Evolutionary conservation across 805 yeast species (phyloP).

Genomic region (Metschnikowia borealis): DNA sequence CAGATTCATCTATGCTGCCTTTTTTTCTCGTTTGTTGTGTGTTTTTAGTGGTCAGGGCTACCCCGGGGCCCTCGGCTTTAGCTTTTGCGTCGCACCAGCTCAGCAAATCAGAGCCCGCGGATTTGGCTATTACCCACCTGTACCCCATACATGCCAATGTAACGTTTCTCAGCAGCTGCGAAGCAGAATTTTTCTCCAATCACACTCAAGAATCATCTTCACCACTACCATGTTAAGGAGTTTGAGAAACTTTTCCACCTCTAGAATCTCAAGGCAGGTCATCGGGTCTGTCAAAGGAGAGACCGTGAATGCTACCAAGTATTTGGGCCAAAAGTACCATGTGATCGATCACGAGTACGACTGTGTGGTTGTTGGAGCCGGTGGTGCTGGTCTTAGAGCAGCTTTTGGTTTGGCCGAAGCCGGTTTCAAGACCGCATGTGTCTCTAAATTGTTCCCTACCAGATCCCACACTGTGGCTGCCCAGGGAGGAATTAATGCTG

Average conservation of each 20-base stretch:
- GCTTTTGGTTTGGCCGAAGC: slow-evolving; percentile 97
- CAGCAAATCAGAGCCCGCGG: slow-evolving; percentile 20
- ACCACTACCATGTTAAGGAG: slow-evolving; percentile 16
- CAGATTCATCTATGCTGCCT: background rate
- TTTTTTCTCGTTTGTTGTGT: background rate
- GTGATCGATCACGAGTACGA: slow-evolving; percentile 97
- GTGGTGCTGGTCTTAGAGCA: slow-evolving; percentile 98
- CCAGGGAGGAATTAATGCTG: slow-evolving; percentile 99
- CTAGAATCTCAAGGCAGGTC: slow-evolving; percentile 29
- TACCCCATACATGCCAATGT: slow-evolving; percentile 14
- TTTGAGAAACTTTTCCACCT: slow-evolving; percentile 27
- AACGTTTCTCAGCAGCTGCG: slow-evolving; percentile 3
- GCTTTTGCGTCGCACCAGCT: background rate
- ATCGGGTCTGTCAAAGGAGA: slow-evolving; percentile 38
- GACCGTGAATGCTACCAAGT: slow-evolving; percentile 40
- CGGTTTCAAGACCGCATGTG: slow-evolving; percentile 96
- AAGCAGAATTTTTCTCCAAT: slow-evolving; percentile 3
- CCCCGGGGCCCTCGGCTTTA: slow-evolving; percentile 13
- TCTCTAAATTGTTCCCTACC: slow-evolving; percentile 94
- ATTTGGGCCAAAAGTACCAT: slow-evolving; percentile 66
- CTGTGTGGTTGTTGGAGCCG: slow-evolving; percentile 97
- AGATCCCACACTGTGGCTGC: slow-evolving; percentile 99
- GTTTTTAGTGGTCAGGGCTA: background rate
- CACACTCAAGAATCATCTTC: slow-evolving; percentile 4
- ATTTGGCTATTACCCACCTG: slow-evolving; percentile 16